Percentiles rank a stretch among this genome's conserved stretches.
phyloP scores from a whole-genome alignment of 164 flowering plant genomes.

The Euptelea pleiosperma region DNA sequence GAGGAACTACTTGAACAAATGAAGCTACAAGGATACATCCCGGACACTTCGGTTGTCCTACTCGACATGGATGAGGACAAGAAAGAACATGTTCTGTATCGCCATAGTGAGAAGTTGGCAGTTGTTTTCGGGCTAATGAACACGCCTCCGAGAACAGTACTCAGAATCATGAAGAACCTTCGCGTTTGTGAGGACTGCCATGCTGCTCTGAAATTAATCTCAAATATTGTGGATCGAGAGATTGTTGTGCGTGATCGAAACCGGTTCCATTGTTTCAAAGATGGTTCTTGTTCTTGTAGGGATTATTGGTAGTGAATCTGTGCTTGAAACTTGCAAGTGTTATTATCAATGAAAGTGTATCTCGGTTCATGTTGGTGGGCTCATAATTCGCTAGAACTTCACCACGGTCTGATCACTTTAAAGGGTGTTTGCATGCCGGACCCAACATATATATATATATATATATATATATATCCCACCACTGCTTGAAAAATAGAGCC shows the following conservation, averaged over 20 bases:
- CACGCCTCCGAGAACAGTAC: slow-evolving; percentile 36
- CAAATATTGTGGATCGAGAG: slow-evolving; percentile 36
- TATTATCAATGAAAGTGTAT: no score
- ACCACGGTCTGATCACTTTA: no score
- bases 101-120: slow-evolving; percentile 72
- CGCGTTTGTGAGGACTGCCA: slow-evolving; percentile 70
- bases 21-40: slow-evolving; percentile 51
- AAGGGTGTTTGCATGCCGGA: no score
- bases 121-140: slow-evolving; percentile 51
- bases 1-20: slow-evolving; percentile 36
- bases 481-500: no score
- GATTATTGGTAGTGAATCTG: slow-evolving; percentile 53
- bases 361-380: no score
- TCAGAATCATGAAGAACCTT: slow-evolving; percentile 68
- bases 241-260: slow-evolving; percentile 62
- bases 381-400: no score
- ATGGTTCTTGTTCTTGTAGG: slow-evolving; percentile 54
- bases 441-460: no score
- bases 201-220: slow-evolving; percentile 46
- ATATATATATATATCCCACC: no score
- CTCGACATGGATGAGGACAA: slow-evolving; percentile 52
- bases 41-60: slow-evolving; percentile 51
- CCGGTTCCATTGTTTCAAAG: slow-evolving; percentile 57
- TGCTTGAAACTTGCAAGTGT: no score
- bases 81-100: slow-evolving; percentile 44